These are phyloP conservation scores for Fusarium sp. DNA, from an alignment of 2,329 filamentous ascomycete genomes.

Conservation along the genomic window DNA sequence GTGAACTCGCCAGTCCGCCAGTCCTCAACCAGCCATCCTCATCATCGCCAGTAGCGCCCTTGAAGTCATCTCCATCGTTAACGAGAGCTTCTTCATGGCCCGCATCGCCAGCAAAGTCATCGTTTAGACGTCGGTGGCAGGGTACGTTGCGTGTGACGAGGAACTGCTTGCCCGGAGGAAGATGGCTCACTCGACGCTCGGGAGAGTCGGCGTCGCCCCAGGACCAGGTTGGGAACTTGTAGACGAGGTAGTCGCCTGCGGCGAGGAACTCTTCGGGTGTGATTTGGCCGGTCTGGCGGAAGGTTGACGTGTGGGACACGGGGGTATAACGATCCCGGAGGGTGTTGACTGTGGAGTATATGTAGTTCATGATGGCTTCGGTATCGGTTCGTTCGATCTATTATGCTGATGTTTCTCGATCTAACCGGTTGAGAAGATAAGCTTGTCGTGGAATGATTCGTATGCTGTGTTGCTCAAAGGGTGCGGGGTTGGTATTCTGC, in stretches of 20 bases:
- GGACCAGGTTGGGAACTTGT: constrained; percentile 98
- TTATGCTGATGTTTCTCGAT: neutral
- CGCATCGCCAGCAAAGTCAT: constrained; percentile 90
- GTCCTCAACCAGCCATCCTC: constrained; percentile 95
- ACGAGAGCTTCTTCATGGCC: constrained; percentile 90
- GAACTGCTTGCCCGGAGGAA: constrained; percentile 93
- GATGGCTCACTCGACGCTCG: constrained; percentile 79
- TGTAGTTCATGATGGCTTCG: constrained; percentile 78
- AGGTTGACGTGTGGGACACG: constrained; percentile 89
- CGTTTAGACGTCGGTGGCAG: constrained; percentile 89
- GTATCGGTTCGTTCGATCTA: neutral
- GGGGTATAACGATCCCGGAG: constrained; percentile 93
- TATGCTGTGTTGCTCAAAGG: neutral
- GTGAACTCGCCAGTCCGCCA: constrained; percentile 79
- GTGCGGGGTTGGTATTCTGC: constrained; percentile 28
- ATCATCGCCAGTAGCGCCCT: constrained; percentile 61
- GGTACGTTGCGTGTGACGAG: constrained; percentile 94
- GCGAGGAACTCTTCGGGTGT: constrained; percentile 96
- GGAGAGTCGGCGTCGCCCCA: constrained; percentile 92
- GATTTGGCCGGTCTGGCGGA: constrained; percentile 93
- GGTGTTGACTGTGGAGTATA: constrained; percentile 92
- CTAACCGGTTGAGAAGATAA: neutral
- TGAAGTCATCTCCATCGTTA: constrained; percentile 77
- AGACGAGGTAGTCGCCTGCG: constrained; percentile 96
- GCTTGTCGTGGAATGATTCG: neutral